Evolutionary conservation across 129 eudicot species (phyloP).

Genomic region (Escallonia herrerae): DNA sequence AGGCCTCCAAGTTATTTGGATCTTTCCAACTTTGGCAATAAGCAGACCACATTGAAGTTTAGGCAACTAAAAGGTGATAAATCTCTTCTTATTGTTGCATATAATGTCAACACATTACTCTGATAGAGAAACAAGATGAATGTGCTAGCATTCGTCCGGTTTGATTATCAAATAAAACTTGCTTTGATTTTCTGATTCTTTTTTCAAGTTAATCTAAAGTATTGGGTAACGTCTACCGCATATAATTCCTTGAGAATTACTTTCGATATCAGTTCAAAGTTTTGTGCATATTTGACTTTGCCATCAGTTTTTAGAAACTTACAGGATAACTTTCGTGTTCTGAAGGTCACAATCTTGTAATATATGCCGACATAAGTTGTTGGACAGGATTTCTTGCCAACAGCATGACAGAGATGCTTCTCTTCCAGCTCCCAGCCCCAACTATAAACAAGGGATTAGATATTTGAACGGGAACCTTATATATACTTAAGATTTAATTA

Average conservation of each 20-base stretch:
- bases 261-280: background rate
- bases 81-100: background rate
- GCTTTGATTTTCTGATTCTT: background rate
- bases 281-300: background rate
- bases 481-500: too few species aligned
- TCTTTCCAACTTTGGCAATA: slow-evolving; percentile 5
- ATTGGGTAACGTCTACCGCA: background rate
- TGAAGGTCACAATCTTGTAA: background rate
- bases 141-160: background rate
- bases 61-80: slow-evolving; percentile 16
- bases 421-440: too few species aligned
- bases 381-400: too few species aligned
- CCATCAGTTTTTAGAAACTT: background rate
- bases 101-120: background rate
- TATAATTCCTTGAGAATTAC: background rate
- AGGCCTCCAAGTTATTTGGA: background rate
- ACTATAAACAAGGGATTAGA: too few species aligned
- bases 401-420: too few species aligned
- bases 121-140: background rate
- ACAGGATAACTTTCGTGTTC: too few species aligned
- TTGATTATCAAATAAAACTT: background rate
- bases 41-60: background rate
- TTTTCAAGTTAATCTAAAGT: background rate
- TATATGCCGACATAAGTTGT: background rate
- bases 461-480: too few species aligned